Base-by-base conservation (phyloP, 805 yeast genomes). In the Lachancea fermentati region DNA sequence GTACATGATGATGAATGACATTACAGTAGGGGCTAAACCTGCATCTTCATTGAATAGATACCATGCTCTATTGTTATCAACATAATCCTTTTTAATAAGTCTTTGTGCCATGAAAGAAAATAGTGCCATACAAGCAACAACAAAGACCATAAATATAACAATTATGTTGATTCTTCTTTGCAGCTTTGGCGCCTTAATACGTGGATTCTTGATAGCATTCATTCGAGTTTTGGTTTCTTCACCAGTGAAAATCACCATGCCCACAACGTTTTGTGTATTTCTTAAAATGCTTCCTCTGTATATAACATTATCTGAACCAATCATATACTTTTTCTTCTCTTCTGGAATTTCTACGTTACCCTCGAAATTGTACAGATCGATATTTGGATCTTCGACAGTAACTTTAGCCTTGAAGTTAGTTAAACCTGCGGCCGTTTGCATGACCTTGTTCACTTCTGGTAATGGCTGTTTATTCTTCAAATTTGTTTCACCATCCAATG, bases 1-100 rank as follows among this genome's bases (percentile, higher is more conserved):
- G 67, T 83, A 91, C 97, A 93, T 91, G 68, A 93, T 91, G 47
- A 93, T 82, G 62, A 85, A 94, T 2, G 97, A 88, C 96, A 93
- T 89, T 36, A 93, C 72, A 0, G 95, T 85, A 1, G 96, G 84
- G 2, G 95, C 91, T 15, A 78, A 74, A 16, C 95, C 94, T 0
- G 82, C 95, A 49, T 85, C 93, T 51, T 76, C 71, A 3, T 74
- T 76, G 34, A 66, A 63, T 19, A 88, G 60, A 56, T 89, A 94
- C 97, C 97, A 88, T 39, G 73, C 72, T 25, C 58, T 66, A 24
- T 69, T 66, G 33, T 66, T 63, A 26, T 65, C 55, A 19, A 55
- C 52, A 17, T 54, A 50, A 5, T 58, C 55, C 7, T 68, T 58
- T 52, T 72, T 73, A 19, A 63, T 64, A 4, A 87, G 42, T 34